Conservation (phyloP, 139 green algal genomes). For the Pleodorina starrii region DNA sequence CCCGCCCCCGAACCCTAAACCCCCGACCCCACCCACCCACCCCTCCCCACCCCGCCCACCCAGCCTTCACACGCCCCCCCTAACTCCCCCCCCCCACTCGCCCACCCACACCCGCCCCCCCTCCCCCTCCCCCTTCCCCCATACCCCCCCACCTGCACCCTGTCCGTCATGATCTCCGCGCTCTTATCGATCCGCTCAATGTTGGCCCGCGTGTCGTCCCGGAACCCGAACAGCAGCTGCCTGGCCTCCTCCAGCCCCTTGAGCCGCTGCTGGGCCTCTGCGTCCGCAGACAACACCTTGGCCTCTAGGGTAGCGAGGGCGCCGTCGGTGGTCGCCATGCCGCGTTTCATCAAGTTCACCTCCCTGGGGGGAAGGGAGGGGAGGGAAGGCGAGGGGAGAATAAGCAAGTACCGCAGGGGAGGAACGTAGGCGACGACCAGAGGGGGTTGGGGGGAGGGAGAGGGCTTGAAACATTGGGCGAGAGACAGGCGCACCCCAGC, state of each 20-base stretch:
- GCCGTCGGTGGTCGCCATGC: background rate
- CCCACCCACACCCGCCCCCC: background rate
- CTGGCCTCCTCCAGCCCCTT: background rate
- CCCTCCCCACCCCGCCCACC: too few relatives aligned
- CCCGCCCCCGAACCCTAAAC: too few relatives aligned
- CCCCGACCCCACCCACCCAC: too few relatives aligned
- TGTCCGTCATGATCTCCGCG: background rate
- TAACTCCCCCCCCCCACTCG: too few relatives aligned
- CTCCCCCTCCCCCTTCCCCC: background rate
- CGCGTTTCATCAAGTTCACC: conserved; percentile 34
- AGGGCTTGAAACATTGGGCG: too few relatives aligned
- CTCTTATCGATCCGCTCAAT: conserved; percentile 1
- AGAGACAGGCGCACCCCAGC: too few relatives aligned
- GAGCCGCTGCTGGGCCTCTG: conserved; percentile 5
- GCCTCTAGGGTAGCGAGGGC: background rate
- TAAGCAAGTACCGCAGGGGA: too few relatives aligned
- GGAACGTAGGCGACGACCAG: too few relatives aligned
- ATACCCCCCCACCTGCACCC: background rate
- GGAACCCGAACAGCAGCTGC: background rate
- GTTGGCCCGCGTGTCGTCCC: background rate
- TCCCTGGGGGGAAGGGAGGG: background rate
- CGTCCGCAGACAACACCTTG: background rate
- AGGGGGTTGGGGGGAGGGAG: too few relatives aligned
- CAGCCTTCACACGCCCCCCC: too few relatives aligned
- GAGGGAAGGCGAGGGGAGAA: background rate